Evolutionary conservation across 2,329 filamentous ascomycete species (phyloP).

Genomic region (Fusarium pseudoanthophilum): DNA sequence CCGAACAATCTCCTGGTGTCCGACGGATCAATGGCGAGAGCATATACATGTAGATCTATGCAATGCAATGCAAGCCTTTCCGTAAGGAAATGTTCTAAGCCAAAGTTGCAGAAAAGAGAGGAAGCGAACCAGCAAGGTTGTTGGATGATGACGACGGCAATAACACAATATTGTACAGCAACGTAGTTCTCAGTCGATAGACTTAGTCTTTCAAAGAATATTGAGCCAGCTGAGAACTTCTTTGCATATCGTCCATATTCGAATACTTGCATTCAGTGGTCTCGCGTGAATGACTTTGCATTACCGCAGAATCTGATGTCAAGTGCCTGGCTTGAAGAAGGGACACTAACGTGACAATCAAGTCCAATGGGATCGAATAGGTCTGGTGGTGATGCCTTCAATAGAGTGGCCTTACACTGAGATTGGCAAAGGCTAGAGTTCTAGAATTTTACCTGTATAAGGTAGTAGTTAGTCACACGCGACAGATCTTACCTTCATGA

Average conservation of each 20-base stretch:
- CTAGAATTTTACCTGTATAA: slow-evolving; percentile 7
- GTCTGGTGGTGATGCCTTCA: slow-evolving; percentile 27
- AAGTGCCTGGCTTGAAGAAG: not conserved
- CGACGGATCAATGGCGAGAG: slow-evolving; percentile 18
- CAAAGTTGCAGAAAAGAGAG: slow-evolving; percentile 7
- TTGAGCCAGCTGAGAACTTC: not conserved
- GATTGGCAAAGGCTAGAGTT: slow-evolving; percentile 1
- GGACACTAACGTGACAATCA: not conserved
- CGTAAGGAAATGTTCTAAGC: slow-evolving; percentile 5
- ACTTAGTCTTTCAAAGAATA: not conserved
- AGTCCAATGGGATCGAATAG: not conserved
- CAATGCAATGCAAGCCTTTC: slow-evolving; percentile 10
- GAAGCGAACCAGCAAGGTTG: slow-evolving; percentile 6
- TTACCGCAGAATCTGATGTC: not conserved
- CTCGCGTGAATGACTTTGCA: slow-evolving; percentile 2
- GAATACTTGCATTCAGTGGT: not conserved
- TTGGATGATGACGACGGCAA: not conserved
- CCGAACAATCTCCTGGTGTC: slow-evolving; percentile 37
- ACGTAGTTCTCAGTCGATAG: not conserved
- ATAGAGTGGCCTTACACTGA: slow-evolving; percentile 21
- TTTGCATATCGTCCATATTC: slow-evolving; percentile 19
- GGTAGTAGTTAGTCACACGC: not conserved
- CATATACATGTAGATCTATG: slow-evolving; percentile 9
- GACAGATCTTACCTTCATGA: not conserved
- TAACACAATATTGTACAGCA: slow-evolving; percentile 23